A percentile compares a stretch with the other conserved stretches of the same genome.
These are phyloP conservation scores for Aspergillus biplanus DNA, from an alignment of 495 filamentous ascomycete genomes.

Conservation along the genomic window DNA sequence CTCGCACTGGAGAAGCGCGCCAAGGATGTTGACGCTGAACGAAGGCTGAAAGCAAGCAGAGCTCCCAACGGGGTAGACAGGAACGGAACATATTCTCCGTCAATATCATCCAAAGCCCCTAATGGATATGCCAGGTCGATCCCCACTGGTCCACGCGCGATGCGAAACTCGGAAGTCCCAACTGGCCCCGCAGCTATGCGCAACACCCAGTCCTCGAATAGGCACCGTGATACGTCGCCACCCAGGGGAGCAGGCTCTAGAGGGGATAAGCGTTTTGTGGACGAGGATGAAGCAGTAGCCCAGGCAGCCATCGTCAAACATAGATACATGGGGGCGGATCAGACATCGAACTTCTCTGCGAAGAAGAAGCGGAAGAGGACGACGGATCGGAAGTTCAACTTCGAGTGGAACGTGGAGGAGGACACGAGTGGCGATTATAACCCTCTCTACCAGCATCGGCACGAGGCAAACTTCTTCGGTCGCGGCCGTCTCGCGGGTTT, in stretches of 20 bases:
- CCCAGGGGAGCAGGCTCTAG: conserved; percentile 55
- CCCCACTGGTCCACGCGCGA: conserved; percentile 80
- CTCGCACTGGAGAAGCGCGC: conserved; percentile 81
- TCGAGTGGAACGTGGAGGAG: conserved; percentile 96
- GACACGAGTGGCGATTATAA: conserved; percentile 92
- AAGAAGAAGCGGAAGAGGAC: conserved; percentile 96
- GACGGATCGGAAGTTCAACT: conserved; percentile 97
- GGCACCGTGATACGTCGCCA: conserved; percentile 49
- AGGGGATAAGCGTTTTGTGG: conserved; percentile 25
- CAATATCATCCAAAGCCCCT: conserved; percentile 21
- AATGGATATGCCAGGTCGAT: conserved; percentile 42
- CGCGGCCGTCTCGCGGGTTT: conserved; percentile 83
- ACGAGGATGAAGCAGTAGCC: conserved; percentile 64
- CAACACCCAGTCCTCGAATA: conserved; percentile 38
- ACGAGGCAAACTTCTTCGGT: conserved; percentile 78
- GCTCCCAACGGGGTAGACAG: conserved; percentile 35
- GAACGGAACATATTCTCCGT: conserved; percentile 26
- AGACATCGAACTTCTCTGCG: conserved; percentile 86
- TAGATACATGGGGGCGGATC: conserved; percentile 90
- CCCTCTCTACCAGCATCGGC: conserved; percentile 77
- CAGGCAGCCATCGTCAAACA: conserved; percentile 79
- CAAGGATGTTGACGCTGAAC: conserved; percentile 79
- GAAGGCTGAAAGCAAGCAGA: conserved; percentile 38
- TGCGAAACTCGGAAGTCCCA: conserved; percentile 61
- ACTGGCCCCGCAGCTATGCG: conserved; percentile 60